Conservation (phyloP, 1,284 basidiomycete genomes). For the Trametes sp. region DNA sequence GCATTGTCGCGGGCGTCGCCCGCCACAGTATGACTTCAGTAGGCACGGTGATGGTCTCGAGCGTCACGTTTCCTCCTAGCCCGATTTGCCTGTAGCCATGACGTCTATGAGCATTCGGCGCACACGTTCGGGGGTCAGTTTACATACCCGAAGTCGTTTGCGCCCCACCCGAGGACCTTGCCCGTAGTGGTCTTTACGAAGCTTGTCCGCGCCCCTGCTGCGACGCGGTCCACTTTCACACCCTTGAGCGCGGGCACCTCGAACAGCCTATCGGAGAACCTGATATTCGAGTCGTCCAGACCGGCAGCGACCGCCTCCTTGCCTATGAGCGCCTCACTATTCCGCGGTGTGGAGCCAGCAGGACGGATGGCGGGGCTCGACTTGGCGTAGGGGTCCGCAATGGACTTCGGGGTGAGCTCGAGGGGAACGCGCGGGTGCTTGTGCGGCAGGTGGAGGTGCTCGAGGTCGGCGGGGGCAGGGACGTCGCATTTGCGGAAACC, state of each 20-base stretch:
- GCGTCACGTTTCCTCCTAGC: constrained; percentile 71
- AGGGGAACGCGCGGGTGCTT: constrained; percentile 36
- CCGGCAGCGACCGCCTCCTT: constrained; percentile 31
- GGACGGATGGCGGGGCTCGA: constrained; percentile 40
- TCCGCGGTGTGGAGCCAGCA: constrained; percentile 27
- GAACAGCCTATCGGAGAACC: constrained; percentile 78
- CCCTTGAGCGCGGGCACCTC: constrained; percentile 83
- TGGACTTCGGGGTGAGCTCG: constrained; percentile 61
- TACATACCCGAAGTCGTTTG: constrained; percentile 81
- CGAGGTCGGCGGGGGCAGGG: constrained; percentile 46
- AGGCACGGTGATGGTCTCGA: constrained; percentile 82
- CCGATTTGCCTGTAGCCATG: constrained; percentile 73
- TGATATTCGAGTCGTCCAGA: constrained; percentile 59
- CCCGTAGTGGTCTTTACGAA: constrained; percentile 77
- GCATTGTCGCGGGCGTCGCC: constrained; percentile 59
- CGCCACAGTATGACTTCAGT: constrained; percentile 85
- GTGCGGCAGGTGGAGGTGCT: constrained; percentile 42
- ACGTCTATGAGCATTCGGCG: constrained; percentile 7
- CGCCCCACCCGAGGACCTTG: constrained; percentile 89
- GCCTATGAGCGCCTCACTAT: constrained; percentile 22
- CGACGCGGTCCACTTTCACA: constrained; percentile 72
- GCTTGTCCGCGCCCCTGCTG: constrained; percentile 78
- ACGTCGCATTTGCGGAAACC: constrained; percentile 75
- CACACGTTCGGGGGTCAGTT: background rate
- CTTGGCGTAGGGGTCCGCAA: constrained; percentile 59